A percentile compares a stretch with the other conserved stretches of the same genome.
Conservation (phyloP, 768 basidiomycete genomes). For the Suillus occidentalis region DNA sequence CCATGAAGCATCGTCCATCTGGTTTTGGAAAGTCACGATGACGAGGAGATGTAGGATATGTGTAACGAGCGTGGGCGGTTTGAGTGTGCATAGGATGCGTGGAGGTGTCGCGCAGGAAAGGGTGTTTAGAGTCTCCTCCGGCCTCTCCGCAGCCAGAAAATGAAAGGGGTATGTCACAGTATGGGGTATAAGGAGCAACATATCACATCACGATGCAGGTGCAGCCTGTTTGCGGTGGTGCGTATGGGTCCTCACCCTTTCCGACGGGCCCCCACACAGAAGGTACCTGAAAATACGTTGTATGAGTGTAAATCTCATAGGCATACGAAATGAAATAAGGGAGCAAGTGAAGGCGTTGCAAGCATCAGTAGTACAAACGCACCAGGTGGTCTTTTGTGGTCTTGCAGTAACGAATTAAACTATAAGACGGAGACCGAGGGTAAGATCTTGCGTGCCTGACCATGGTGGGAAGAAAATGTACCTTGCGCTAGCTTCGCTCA, state of each 20-base stretch:
- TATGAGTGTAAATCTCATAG: not conserved
- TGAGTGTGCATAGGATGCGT: constrained; percentile 22
- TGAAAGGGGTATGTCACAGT: constrained; percentile 29
- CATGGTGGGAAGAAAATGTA: constrained; percentile 26
- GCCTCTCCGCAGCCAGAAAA: constrained; percentile 7
- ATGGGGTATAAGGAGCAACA: constrained; percentile 31
- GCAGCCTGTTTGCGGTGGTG: constrained; percentile 75
- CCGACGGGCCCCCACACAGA: constrained; percentile 92
- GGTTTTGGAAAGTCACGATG: constrained; percentile 24
- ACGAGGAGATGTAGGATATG: constrained; percentile 25
- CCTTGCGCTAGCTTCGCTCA: constrained; percentile 91
- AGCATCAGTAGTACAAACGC: constrained; percentile 31
- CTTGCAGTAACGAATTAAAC: constrained; percentile 92
- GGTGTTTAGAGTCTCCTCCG: not conserved
- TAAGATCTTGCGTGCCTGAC: constrained; percentile 5
- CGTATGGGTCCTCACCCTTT: constrained; percentile 92
- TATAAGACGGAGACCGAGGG: constrained; percentile 30
- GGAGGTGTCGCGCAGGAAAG: constrained; percentile 5
- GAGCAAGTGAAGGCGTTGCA: not conserved
- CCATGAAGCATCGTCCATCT: constrained; percentile 25
- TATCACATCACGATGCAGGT: constrained; percentile 71
- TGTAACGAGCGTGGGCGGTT: constrained; percentile 28
- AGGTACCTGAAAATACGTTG: constrained; percentile 57
- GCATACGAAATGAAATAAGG: not conserved
- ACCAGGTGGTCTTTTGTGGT: constrained; percentile 89